phyloP scores from a whole-genome alignment of 306 rosid genomes.

The Crotalaria pallida region DNA sequence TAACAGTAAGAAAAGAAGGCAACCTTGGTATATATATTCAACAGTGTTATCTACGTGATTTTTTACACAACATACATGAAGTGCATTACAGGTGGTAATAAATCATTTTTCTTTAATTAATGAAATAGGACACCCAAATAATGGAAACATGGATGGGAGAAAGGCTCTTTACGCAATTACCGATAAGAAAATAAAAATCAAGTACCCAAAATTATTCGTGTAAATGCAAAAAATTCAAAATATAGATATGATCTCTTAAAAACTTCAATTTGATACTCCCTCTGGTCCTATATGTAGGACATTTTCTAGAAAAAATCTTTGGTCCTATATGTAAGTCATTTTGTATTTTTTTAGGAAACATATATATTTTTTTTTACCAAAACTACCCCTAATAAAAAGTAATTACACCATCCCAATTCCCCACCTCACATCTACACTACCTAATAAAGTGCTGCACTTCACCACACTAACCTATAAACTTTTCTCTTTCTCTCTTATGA shows the following conservation, averaged over 20 bases:
- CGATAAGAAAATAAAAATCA: neutral
- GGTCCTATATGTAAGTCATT: too few relatives aligned
- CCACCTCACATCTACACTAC: too few relatives aligned
- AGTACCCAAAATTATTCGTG: neutral
- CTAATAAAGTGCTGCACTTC: too few relatives aligned
- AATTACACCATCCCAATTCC: too few relatives aligned
- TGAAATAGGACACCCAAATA: neutral
- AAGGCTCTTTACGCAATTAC: neutral
- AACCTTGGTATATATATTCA: slow-evolving; percentile 97
- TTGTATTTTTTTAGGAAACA: too few relatives aligned
- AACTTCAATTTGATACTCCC: neutral
- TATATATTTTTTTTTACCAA: too few relatives aligned
- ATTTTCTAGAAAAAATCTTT: too few relatives aligned
- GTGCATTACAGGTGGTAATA: neutral
- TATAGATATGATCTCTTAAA: neutral
- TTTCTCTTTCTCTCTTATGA: too few relatives aligned
- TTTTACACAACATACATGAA: neutral
- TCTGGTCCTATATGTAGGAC: too few relatives aligned
- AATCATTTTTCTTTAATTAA: neutral
- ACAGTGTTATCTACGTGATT: slow-evolving; percentile 52
- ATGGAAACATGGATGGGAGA: neutral
- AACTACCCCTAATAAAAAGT: too few relatives aligned
- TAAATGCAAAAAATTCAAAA: neutral
- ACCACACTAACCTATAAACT: too few relatives aligned
- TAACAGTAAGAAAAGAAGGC: slow-evolving; percentile 21